Evolutionary conservation across 2,329 filamentous ascomycete species (phyloP).

Genomic region (Sphaerulina musiva): DNA sequence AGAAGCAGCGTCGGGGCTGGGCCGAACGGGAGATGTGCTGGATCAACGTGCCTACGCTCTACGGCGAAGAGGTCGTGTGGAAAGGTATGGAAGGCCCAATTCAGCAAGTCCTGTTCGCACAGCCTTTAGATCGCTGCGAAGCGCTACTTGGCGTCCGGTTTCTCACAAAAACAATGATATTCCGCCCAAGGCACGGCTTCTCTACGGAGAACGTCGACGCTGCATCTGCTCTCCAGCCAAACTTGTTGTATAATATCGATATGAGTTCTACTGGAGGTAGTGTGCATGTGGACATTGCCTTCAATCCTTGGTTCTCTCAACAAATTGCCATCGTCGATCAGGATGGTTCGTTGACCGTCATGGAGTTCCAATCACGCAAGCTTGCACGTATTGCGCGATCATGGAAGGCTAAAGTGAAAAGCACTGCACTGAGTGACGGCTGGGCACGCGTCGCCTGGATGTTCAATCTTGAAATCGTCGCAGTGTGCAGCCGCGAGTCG

Average conservation of each 20-base stretch:
- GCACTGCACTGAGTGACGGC: slow-evolving; percentile 40
- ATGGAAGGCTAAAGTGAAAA: slow-evolving; percentile 8
- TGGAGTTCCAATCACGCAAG: slow-evolving; percentile 46
- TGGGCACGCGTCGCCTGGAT: slow-evolving; percentile 49
- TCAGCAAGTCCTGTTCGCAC: slow-evolving; percentile 50
- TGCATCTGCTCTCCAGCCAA: slow-evolving; percentile 51
- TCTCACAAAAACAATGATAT: slow-evolving; percentile 41
- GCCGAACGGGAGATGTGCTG: slow-evolving; percentile 40
- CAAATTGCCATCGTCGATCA: slow-evolving; percentile 63
- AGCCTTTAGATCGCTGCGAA: slow-evolving; percentile 36
- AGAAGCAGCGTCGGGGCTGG: slow-evolving; percentile 53
- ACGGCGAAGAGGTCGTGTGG: slow-evolving; percentile 51
- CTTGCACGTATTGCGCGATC: slow-evolving; percentile 10
- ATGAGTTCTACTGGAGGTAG: slow-evolving; percentile 49
- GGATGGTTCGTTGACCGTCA: slow-evolving; percentile 60
- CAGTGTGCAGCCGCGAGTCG: slow-evolving; percentile 47
- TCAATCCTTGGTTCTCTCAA: slow-evolving; percentile 55
- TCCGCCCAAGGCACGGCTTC: slow-evolving; percentile 38
- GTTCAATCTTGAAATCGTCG: slow-evolving; percentile 42
- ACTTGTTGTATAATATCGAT: slow-evolving; percentile 50
- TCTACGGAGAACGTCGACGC: not conserved
- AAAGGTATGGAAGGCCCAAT: slow-evolving; percentile 48
- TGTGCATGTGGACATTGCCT: slow-evolving; percentile 56
- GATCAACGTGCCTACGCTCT: slow-evolving; percentile 43
- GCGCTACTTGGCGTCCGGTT: slow-evolving; percentile 49